Base-by-base conservation (phyloP, 495 filamentous ascomycete genomes). In the Terfezia boudieri region DNA sequence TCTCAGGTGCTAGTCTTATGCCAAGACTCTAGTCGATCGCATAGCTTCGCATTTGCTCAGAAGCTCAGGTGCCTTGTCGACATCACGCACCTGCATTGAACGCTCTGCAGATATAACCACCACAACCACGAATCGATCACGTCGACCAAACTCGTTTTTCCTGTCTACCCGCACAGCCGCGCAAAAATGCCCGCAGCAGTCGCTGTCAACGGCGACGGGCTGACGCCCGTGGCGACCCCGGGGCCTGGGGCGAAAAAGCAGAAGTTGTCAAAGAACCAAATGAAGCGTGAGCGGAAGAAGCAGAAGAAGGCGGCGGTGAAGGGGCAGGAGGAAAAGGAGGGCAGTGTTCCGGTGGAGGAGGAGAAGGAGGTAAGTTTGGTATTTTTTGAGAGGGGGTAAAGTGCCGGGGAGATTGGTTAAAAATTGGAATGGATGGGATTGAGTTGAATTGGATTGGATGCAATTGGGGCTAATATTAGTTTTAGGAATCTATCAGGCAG, bases 201-300 rank as follows among this genome's bases (percentile, higher is more conserved):
- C 4, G 38, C 54, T 60, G 49, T 61, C 54, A 50, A 61, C 52
- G 49, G 53, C 35, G n/a, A 17, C n/a, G 41, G 20, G 49, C 22
- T 2, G 26, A 49, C 17, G 26, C n/a, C 23, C 12, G 22, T 26
- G n/a, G n/a, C 49, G 6, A 60, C n/a, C 55, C 59, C 9, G 58
- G 53, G 16, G 67, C 66, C 38, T 9, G 37, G 38, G 37, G 57
- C 59, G 55, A 41, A 55, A 38, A 65, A 63, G 49, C 60, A 56
- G 59, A 87, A 87, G 68, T 72, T 77, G 66, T 84, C 76, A 64
- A 92, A 88, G 69, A 90, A 92, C 62, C 82, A 87, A 67, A 75
- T 85, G 64, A 74, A 83, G 65, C 76, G 82, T 64, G 86, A 86
- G 36, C 86, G 86, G 74, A 93, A 85, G 73, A 94, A 93, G 76